Percentiles rank a stretch among this genome's conserved stretches.
phyloP scores from a whole-genome alignment of 768 basidiomycete genomes.

The Calocybe gangraenosa region DNA sequence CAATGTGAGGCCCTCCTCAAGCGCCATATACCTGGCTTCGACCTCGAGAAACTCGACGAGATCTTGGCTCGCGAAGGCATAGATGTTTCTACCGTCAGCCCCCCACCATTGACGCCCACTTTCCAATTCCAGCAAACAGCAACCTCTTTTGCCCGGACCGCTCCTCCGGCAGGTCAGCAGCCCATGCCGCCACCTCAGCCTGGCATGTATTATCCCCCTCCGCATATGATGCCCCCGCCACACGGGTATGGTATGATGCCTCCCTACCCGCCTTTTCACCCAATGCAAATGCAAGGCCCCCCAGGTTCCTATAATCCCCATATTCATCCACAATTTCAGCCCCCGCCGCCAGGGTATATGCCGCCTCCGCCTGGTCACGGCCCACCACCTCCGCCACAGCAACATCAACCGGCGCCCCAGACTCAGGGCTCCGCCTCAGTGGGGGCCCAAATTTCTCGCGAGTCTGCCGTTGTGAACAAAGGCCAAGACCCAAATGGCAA shows the following conservation, averaged over 20 bases:
- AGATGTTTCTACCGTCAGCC: constrained; percentile 34
- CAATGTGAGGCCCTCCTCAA: constrained; percentile 80
- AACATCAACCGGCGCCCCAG: constrained; percentile 31
- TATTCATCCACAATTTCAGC: constrained; percentile 58
- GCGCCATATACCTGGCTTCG: constrained; percentile 65
- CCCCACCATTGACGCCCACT: constrained; percentile 19
- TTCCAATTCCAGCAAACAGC: constrained; percentile 30
- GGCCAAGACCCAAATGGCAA: constrained; percentile 78
- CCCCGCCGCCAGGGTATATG: constrained; percentile 28
- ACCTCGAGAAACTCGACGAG: constrained; percentile 61
- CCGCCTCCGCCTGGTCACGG: constrained; percentile 23
- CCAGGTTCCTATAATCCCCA: constrained; percentile 50
- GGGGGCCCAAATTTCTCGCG: constrained; percentile 7
- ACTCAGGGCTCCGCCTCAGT: constrained; percentile 20
- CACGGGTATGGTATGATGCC: constrained; percentile 36
- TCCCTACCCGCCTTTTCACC: constrained; percentile 32
- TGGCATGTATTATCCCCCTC: constrained; percentile 38
- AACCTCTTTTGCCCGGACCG: constrained; percentile 26
- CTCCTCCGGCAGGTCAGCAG: constrained; percentile 27
- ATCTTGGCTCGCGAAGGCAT: constrained; percentile 64
- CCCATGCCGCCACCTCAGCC: constrained; percentile 32
- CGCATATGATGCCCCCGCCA: constrained; percentile 33
- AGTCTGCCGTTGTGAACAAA: constrained; percentile 41
- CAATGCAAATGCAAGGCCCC: constrained; percentile 33
- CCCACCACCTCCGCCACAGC: constrained; percentile 28